Evolutionary conservation across 78 protist genomes (phyloP).

Genomic region (Dictyostelium discoideum): DNA sequence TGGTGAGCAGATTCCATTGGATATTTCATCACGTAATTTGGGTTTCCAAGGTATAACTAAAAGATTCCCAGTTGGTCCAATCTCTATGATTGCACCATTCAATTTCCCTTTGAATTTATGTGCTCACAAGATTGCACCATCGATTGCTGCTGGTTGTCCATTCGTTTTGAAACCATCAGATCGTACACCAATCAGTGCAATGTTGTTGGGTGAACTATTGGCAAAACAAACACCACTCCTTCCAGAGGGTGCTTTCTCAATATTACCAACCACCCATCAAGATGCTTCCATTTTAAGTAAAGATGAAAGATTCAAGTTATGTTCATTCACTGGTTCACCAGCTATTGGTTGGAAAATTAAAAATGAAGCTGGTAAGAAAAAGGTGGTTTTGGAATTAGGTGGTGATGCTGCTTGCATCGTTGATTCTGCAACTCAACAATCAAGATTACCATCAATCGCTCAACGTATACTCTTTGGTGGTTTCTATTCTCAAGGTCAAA

Average conservation of each 20-base stretch:
- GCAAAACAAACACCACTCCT: conserved; percentile 28
- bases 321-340: conserved; percentile 86
- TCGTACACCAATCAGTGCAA: conserved; percentile 83
- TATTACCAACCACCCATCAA: conserved; percentile 70
- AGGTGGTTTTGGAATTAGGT: conserved; percentile 86
- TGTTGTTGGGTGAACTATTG: conserved; percentile 83
- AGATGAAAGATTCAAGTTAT: conserved; percentile 80
- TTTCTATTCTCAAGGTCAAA: conserved; percentile 88
- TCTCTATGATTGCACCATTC: conserved; percentile 87
- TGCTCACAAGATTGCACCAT: conserved; percentile 91
- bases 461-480: conserved; percentile 83
- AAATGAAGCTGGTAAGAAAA: conserved; percentile 76
- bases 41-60: conserved; percentile 73
- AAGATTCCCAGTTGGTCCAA: conserved; percentile 86
- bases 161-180: conserved; percentile 88
- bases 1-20: conserved; percentile 67
- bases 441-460: conserved; percentile 47
- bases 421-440: conserved; percentile 43
- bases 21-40: conserved; percentile 58
- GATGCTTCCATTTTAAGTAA: conserved; percentile 52
- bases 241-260: conserved; percentile 82
- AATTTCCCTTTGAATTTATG: conserved; percentile 88
- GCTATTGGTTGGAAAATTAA: conserved; percentile 84
- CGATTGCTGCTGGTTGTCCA: conserved; percentile 88
- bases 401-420: conserved; percentile 92